These are phyloP conservation scores for Raffaelea ambrosiae DNA, from an alignment of 2,329 filamentous ascomycete species.

Conservation along the genomic window DNA sequence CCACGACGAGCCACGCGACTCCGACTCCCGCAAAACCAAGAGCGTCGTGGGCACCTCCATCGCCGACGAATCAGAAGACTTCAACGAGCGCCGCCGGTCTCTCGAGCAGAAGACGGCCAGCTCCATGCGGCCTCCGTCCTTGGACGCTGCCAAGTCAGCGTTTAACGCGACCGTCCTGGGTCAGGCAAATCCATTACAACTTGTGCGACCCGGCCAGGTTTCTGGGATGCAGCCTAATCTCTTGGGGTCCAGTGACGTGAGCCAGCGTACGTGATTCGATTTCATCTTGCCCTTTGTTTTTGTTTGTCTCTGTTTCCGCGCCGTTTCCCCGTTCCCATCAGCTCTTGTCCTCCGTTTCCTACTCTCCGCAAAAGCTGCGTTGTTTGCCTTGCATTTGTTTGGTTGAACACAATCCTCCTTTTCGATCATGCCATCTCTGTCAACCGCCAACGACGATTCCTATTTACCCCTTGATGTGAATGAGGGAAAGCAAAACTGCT, in stretches of 20 bases:
- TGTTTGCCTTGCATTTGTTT: no score
- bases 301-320: conserved; percentile 1
- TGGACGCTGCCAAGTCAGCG: conserved; percentile 32
- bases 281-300: not conserved
- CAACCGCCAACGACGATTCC: no score
- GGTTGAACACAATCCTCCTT: no score
- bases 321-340: conserved; percentile 1
- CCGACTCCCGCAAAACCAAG: conserved; percentile 72
- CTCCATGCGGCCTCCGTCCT: conserved; percentile 47
- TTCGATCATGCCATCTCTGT: no score
- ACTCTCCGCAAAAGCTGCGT: conserved; percentile 7
- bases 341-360: conserved; percentile 40
- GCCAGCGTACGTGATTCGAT: conserved; percentile 58
- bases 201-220: conserved; percentile 63
- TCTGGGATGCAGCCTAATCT: conserved; percentile 57
- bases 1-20: conserved; percentile 92
- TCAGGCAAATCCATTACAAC: conserved; percentile 49
- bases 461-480: no score
- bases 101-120: conserved; percentile 40
- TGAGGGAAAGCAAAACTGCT: no score
- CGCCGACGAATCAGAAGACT: conserved; percentile 52
- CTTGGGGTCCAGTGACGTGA: conserved; percentile 52
- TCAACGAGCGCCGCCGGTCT: conserved; percentile 43
- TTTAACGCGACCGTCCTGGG: conserved; percentile 37
- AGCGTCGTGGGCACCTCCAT: conserved; percentile 47